Evolutionary conservation across 768 basidiomycete species (phyloP).

Genomic region (Clathrus columnatus): DNA sequence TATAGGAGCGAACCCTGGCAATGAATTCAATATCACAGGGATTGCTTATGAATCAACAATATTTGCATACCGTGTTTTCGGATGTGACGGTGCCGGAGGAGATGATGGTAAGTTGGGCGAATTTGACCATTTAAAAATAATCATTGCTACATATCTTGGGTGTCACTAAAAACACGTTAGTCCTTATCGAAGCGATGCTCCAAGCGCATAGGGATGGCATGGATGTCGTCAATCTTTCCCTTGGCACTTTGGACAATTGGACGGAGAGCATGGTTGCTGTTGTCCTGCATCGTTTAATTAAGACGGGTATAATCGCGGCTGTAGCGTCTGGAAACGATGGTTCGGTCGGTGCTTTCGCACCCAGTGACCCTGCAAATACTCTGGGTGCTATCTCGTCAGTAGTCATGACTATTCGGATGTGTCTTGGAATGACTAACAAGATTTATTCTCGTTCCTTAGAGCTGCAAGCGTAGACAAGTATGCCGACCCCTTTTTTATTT

Average conservation of each 20-base stretch:
- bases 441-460: slow-evolving; percentile 10
- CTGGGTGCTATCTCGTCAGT: slow-evolving; percentile 44
- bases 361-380: slow-evolving; percentile 43
- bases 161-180: slow-evolving; percentile 24
- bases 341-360: slow-evolving; percentile 51
- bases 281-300: slow-evolving; percentile 49
- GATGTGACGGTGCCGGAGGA: slow-evolving; percentile 42
- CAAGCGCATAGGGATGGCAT: slow-evolving; percentile 42
- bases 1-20: slow-evolving; percentile 51
- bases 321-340: slow-evolving; percentile 53
- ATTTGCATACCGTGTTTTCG: slow-evolving; percentile 49
- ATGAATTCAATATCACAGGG: slow-evolving; percentile 58
- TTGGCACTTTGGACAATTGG: slow-evolving; percentile 59
- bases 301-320: slow-evolving; percentile 49
- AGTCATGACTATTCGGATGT: slow-evolving; percentile 10
- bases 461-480: slow-evolving; percentile 45
- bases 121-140: neutral
- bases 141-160: neutral
- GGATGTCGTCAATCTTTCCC: slow-evolving; percentile 58
- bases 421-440: neutral
- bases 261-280: slow-evolving; percentile 45
- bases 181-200: slow-evolving; percentile 43
- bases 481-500: neutral
- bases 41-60: slow-evolving; percentile 56
- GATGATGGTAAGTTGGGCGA: slow-evolving; percentile 37